Evolutionary conservation across 2,329 filamentous ascomycete species (phyloP), one percentile per base, ranked within the genome.

Genomic region (Colletotrichum neosansevieriae): DNA sequence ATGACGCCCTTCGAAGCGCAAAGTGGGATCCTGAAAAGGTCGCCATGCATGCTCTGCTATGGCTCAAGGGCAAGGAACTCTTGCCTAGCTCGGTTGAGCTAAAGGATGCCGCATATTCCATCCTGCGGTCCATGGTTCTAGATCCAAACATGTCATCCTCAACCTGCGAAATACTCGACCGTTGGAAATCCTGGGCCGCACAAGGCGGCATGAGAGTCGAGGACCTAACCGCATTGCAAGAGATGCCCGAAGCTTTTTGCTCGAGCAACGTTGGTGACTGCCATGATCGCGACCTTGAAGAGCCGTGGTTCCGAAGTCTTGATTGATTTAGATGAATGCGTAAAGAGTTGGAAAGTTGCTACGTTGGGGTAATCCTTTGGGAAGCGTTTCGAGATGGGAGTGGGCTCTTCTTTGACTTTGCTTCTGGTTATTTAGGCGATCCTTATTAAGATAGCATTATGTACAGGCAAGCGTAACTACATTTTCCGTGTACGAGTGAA

Each of bases 281-380:
- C 53, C 7, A 29, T 24, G 9, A 57, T 57, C 21, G 21, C 40
- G 15, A 15, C 3, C 3, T 57, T 17, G 3, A 19, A 19, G 24
- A n/a, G 12, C 13, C 34, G 17, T 12, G 19, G 17, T 12, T 19
- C 32, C 12, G 21, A 57, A 21, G 15, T 42, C 15, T 36, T 40
- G 4, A 15, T 40, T 12, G 53, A 57, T 17, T 21, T 57, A 32
- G 34, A 57, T 21, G 53, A 57, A 42, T 57, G 53, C 21, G 32
- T 57, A 2, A 57, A 40, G 6, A 57, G n/a, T 40, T 57, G 53
- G 53, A 40, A 57, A 15, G n/a, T 42, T 40, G 53, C 34, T 3
- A 57, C 10, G n/a, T 10, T 57, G 21, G 53, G 53, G 4, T 57
- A 21, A 57, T 38, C 5, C 24, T 6, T 6, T 6, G 24, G 3